Conservation (phyloP, 2,329 filamentous ascomycete genomes). For the Westerdykella aurantiaca region DNA sequence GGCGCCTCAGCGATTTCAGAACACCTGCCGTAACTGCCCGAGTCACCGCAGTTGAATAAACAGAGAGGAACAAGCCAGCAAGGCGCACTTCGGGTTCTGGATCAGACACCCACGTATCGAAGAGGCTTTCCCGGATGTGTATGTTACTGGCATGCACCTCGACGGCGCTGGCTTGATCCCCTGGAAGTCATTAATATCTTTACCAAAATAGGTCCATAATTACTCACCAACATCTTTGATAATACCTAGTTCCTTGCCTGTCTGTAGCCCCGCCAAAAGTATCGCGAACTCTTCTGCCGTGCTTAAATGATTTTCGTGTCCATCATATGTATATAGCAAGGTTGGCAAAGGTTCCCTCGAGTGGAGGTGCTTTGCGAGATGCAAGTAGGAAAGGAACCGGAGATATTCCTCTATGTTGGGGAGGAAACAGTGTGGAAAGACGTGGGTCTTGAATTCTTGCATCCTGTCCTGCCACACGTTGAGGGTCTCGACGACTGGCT, state of each 20-base stretch:
- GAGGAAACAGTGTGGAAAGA: conserved; percentile 45
- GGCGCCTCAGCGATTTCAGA: conserved; percentile 57
- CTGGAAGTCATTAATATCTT: background rate
- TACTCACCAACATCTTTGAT: conserved; percentile 37
- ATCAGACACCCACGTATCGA: conserved; percentile 36
- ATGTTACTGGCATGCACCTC: conserved; percentile 34
- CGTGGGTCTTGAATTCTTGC: conserved; percentile 40
- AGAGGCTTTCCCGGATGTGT: conserved; percentile 48
- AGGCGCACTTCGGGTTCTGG: conserved; percentile 54
- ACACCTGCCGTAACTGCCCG: conserved; percentile 61
- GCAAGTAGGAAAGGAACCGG: conserved; percentile 37
- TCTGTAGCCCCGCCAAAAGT: conserved; percentile 38
- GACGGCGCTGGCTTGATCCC: conserved; percentile 23
- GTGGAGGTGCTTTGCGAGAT: conserved; percentile 26
- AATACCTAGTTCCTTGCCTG: conserved; percentile 44
- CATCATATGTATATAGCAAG: conserved; percentile 7
- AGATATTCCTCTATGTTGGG: conserved; percentile 37
- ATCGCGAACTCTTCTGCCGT: conserved; percentile 27
- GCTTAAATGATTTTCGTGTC: conserved; percentile 9
- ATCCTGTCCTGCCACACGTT: conserved; percentile 32
- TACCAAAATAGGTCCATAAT: background rate
- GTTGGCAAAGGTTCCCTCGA: conserved; percentile 14
- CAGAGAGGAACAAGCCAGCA: conserved; percentile 73
- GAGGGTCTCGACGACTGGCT: conserved; percentile 32
- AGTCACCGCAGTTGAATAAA: conserved; percentile 68